phyloP scores from a whole-genome alignment of 1,284 basidiomycete species.

The Tilletia caries region DNA sequence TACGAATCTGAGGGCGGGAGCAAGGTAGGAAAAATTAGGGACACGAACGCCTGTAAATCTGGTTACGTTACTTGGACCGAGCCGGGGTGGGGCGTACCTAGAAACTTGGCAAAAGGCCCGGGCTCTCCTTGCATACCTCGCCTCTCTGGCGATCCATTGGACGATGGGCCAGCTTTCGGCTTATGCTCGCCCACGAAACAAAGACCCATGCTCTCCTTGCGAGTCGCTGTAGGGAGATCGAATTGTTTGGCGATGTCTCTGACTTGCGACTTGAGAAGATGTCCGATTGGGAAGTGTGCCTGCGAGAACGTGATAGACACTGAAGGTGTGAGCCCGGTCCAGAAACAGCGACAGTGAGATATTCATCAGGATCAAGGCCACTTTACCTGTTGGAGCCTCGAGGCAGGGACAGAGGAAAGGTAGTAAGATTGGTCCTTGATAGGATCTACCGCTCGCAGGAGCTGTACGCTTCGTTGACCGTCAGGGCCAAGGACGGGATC shows the following conservation, averaged over 20 bases:
- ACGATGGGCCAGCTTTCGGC: background rate
- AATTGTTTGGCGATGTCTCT: conserved; percentile 70
- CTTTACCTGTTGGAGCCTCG: conserved; percentile 21
- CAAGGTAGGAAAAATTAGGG: conserved; percentile 14
- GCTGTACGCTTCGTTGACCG: conserved; percentile 11
- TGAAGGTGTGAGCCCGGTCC: background rate
- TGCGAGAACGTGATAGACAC: too few relatives aligned
- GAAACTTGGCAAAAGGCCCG: background rate
- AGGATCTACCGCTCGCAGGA: conserved; percentile 37
- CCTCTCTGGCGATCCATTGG: background rate
- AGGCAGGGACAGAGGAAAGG: conserved; percentile 60
- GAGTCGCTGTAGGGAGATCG: conserved; percentile 70
- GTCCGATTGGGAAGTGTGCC: conserved; percentile 63
- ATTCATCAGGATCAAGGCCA: too few relatives aligned
- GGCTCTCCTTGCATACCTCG: background rate
- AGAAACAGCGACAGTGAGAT: background rate
- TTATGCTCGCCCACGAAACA: conserved; percentile 76
- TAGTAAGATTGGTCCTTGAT: conserved; percentile 93
- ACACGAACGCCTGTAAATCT: too few relatives aligned
- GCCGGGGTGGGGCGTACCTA: background rate
- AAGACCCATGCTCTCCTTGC: conserved; percentile 90
- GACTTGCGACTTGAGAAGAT: conserved; percentile 60
- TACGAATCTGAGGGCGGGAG: conserved; percentile 66
- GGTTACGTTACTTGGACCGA: conserved; percentile 20
- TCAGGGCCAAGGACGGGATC: background rate